Conservation (phyloP, 208 protist species). For the Acanthamoeba polyphaga region DNA sequence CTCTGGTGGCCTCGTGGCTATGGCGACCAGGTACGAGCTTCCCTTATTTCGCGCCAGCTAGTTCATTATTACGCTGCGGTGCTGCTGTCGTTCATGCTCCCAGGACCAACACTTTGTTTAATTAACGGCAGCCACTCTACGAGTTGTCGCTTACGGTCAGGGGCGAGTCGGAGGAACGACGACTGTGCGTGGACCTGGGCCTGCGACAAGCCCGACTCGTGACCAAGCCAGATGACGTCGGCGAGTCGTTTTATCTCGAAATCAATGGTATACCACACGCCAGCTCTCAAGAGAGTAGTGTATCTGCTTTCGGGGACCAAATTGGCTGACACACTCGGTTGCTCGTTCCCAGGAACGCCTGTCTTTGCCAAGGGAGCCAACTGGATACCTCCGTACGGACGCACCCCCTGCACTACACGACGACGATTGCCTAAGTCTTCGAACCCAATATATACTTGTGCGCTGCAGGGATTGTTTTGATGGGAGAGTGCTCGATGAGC, state of each 20-base stretch:
- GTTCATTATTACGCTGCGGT: background rate
- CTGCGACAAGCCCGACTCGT: background rate
- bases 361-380: constrained; percentile 83
- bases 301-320: too few relatives aligned
- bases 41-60: background rate
- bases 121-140: background rate
- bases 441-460: background rate
- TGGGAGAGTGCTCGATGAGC: background rate
- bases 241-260: constrained; percentile 23
- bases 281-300: too few relatives aligned
- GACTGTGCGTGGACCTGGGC: constrained; percentile 25
- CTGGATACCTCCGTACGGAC: constrained; percentile 37
- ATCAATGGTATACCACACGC: constrained; percentile 65
- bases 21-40: constrained; percentile 45
- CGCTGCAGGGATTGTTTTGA: constrained; percentile 77
- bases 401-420: too few relatives aligned
- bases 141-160: constrained; percentile 4
- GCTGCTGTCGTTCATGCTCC: background rate
- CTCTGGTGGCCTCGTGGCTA: constrained; percentile 82
- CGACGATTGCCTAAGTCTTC: background rate
- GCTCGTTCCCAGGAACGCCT: background rate
- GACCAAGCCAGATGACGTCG: background rate
- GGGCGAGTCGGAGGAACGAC: constrained; percentile 32
- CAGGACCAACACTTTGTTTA: background rate
- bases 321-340: background rate